Percentiles rank a stretch among this genome's conserved stretches.
phyloP scores from a whole-genome alignment of 176 grass and related monocot genomes.

The Panicum miliaceum region DNA sequence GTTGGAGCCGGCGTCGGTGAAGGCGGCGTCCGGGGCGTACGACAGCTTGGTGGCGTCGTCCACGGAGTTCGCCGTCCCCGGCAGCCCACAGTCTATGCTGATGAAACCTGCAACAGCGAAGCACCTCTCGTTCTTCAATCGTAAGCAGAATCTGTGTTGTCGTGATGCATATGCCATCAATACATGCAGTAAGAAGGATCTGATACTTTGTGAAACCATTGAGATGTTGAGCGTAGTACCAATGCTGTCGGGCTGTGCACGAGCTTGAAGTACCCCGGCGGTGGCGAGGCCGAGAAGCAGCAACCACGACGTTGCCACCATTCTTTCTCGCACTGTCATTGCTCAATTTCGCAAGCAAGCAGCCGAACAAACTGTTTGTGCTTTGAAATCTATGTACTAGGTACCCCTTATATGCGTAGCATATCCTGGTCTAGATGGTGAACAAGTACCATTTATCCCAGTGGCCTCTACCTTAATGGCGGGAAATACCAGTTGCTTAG shows the following conservation, averaged over 20 bases:
- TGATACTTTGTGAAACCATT: not conserved
- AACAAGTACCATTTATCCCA: no score
- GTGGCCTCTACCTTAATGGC: no score
- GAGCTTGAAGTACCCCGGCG: slow-evolving; percentile 11
- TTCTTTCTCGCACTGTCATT: not conserved
- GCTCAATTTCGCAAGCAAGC: not conserved
- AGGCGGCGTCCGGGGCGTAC: slow-evolving; percentile 39
- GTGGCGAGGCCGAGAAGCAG: slow-evolving; percentile 16
- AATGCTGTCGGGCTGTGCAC: slow-evolving; percentile 31
- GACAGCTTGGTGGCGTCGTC: slow-evolving; percentile 38
- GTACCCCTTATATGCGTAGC: no score
- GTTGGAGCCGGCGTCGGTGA: slow-evolving; percentile 51
- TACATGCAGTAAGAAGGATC: not conserved
- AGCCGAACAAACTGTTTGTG: no score
- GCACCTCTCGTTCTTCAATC: not conserved
- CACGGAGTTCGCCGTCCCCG: slow-evolving; percentile 32
- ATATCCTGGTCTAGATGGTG: no score
- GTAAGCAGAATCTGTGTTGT: no score
- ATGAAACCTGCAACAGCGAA: slow-evolving; percentile 48
- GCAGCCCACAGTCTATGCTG: slow-evolving; percentile 62
- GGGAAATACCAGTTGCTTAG: no score
- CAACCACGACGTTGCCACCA: not conserved
- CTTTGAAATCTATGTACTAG: no score
- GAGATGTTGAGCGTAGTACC: slow-evolving; percentile 22
- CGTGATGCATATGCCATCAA: not conserved